Conservation (phyloP, 352 stramenopile species). For the Pythium graminicola region DNA sequence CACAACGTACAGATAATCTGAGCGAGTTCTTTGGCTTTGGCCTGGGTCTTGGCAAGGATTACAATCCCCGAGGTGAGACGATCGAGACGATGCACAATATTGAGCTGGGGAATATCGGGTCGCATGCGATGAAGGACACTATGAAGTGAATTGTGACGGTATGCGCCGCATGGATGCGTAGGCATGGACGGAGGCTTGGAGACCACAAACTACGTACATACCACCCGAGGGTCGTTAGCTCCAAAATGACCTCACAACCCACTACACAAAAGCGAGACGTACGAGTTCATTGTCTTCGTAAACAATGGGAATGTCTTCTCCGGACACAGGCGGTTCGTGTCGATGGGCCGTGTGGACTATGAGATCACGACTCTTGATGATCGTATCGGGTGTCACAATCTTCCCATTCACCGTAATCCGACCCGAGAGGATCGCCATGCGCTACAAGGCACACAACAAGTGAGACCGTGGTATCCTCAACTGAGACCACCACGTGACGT, state of each 20-base stretch:
- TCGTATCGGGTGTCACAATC: conserved; percentile 65
- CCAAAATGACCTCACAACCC: neutral
- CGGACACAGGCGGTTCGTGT: conserved; percentile 93
- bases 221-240: neutral
- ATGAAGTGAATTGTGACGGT: conserved; percentile 93
- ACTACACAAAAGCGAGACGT: conserved; percentile 9
- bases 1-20: conserved; percentile 51
- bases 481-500: neutral
- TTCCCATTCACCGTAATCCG: conserved; percentile 91
- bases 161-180: conserved; percentile 93
- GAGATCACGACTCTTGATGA: conserved; percentile 91
- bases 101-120: conserved; percentile 59
- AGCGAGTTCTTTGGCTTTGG: conserved; percentile 67
- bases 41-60: conserved; percentile 70
- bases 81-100: conserved; percentile 95
- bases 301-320: conserved; percentile 72
- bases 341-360: conserved; percentile 94
- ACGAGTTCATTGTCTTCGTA: conserved; percentile 77
- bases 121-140: conserved; percentile 68
- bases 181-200: conserved; percentile 90
- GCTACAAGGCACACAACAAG: conserved; percentile 30
- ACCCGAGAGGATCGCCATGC: conserved; percentile 89
- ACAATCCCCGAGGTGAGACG: conserved; percentile 92
- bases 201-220: conserved; percentile 54
- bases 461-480: neutral